Conservation (phyloP, 31 red algal genomes). For the Porphyra umbilicalis region DNA sequence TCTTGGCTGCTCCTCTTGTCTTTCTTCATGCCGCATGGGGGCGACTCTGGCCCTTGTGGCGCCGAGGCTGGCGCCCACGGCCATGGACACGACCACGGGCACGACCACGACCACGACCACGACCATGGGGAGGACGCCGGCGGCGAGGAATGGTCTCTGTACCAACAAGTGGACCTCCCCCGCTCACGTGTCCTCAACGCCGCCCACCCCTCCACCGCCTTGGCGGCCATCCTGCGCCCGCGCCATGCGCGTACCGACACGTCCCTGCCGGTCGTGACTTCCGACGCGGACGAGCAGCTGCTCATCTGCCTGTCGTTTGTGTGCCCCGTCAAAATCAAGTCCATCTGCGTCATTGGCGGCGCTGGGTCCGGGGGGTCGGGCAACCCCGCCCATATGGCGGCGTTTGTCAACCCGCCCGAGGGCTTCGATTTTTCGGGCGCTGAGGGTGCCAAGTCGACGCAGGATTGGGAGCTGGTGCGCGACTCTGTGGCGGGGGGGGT, state of each 20-base stretch:
- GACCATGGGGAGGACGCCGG: constrained; percentile 38
- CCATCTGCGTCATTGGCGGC: constrained; percentile 68
- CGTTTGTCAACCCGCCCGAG: constrained; percentile 66
- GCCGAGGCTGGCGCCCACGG: neutral
- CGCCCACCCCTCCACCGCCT: constrained; percentile 22
- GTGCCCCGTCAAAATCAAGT: constrained; percentile 66
- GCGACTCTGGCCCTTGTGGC: neutral
- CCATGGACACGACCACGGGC: constrained; percentile 5
- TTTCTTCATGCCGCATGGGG: neutral
- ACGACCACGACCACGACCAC: constrained; percentile 41
- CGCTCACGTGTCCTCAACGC: constrained; percentile 50
- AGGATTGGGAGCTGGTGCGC: constrained; percentile 58
- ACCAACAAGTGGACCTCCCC: constrained; percentile 45
- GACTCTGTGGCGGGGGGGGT: constrained; percentile 38
- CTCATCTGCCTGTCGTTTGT: constrained; percentile 70
- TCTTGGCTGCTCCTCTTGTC: neutral
- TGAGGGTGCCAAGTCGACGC: constrained; percentile 32
- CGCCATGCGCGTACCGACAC: constrained; percentile 44
- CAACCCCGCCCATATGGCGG: constrained; percentile 50
- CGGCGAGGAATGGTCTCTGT: constrained; percentile 77
- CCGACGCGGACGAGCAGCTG: constrained; percentile 81
- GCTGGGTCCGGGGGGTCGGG: constrained; percentile 25
- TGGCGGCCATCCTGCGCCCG: constrained; percentile 53
- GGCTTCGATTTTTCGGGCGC: constrained; percentile 62
- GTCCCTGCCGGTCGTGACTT: constrained; percentile 41